Evolutionary conservation across 331 rosid species (phyloP), one percentile per base, ranked within the genome.

Genomic region (Pyrus hybrid): DNA sequence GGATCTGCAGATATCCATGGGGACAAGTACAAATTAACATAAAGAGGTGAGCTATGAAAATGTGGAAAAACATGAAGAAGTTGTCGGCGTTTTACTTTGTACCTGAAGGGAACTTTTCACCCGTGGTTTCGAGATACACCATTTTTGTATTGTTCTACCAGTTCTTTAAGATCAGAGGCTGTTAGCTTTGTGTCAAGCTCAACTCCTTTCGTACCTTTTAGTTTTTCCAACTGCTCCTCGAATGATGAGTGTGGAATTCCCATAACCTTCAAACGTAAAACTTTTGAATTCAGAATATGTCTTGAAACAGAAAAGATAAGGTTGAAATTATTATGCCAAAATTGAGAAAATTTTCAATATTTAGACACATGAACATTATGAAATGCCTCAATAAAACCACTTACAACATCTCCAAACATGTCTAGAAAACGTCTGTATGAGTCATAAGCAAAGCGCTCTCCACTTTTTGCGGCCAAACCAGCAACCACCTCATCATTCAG

Each of bases 381-480:
- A 26, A 62, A 28, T 11, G 51, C 13, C 53, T 54, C 28, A 29
- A 33, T 18, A 51, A 75, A 83, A 73, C 41, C 67, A 89, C 97
- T 90, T 77, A 92, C 99, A 83, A 94, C 99, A 83, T 76, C 72
- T 68, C 97, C 99, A 86, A 94, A 94, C 99, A 94, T 94, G 82
- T 94, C 96, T 51, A 90, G 84, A 88, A 94, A 94, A 45, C 99
- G 97, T 80, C 99, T 77, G 73, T 87, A 94, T 1, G 99, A 94
- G 82, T 94, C 99, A 61, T 83, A 94, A 37, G 97, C 97, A 72
- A 94, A 94, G 65, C 99, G 95, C 80, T 92, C 99, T 45, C 99
- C 97, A 74, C 99, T 92, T 83, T 92, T 94, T 75, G 85, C 80
- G 43, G 96, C 96, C 84, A 94, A 86, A 45, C 96, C 97, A 77